Conservation (phyloP, 768 basidiomycete species). For the Pisolithus albus region DNA sequence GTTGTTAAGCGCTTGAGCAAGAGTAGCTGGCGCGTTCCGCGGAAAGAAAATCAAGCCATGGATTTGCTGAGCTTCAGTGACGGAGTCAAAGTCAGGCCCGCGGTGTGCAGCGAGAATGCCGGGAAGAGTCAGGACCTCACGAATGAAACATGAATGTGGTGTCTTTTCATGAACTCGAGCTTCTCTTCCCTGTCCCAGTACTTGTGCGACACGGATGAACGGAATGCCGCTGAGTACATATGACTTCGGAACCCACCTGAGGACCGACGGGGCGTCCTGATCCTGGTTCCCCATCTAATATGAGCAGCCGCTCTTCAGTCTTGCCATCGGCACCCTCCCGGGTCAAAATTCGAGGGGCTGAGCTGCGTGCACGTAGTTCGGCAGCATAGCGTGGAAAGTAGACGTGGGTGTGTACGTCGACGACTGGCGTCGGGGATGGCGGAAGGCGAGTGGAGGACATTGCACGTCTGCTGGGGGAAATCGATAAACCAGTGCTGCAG, state of each 20-base stretch:
- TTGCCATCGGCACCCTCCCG: constrained; percentile 36
- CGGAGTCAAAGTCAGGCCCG: constrained; percentile 9
- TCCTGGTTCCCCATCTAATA: constrained; percentile 74
- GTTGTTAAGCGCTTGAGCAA: constrained; percentile 67
- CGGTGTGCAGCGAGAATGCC: constrained; percentile 4
- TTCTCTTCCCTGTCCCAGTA: constrained; percentile 80
- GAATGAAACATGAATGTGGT: constrained; percentile 73
- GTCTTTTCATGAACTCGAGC: constrained; percentile 77
- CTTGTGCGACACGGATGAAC: constrained; percentile 22
- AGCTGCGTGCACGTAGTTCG: constrained; percentile 55
- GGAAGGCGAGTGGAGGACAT: constrained; percentile 17
- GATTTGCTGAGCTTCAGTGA: constrained; percentile 66
- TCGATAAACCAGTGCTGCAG: constrained; percentile 20
- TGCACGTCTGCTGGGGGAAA: constrained; percentile 19
- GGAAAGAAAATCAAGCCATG: constrained; percentile 85
- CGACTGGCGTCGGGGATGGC: constrained; percentile 34
- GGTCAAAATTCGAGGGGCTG: constrained; percentile 61
- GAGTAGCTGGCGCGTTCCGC: constrained; percentile 54
- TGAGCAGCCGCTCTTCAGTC: constrained; percentile 63
- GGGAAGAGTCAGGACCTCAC: constrained; percentile 46
- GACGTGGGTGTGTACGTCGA: constrained; percentile 84
- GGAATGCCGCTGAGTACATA: constrained; percentile 1
- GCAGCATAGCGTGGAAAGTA: constrained; percentile 76
- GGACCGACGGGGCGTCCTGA: constrained; percentile 75
- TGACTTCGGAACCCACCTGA: constrained; percentile 39